Evolutionary conservation across 306 rosid genomes (phyloP).

Genomic region (Fragaria nilgerrensis): DNA sequence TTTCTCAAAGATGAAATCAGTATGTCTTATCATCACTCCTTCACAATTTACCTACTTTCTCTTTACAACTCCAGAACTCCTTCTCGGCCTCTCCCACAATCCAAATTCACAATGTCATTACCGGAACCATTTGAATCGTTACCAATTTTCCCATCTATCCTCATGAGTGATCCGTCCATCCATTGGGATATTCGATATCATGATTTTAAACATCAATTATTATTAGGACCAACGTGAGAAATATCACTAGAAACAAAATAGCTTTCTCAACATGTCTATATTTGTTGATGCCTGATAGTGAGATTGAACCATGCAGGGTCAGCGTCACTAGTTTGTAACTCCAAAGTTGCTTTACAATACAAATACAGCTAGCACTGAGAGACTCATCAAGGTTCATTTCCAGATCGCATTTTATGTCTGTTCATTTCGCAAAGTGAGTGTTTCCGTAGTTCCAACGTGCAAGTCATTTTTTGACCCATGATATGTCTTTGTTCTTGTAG

Average conservation of each 20-base stretch:
- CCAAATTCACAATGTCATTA: too few relatives aligned
- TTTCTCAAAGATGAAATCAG: too few relatives aligned
- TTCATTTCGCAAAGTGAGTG: not conserved
- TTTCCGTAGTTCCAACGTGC: conserved; percentile 5
- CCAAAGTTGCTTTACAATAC: not conserved
- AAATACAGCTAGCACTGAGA: not conserved
- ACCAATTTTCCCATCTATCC: too few relatives aligned
- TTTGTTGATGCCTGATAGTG: not conserved
- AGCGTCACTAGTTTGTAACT: not conserved
- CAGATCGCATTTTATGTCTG: not conserved
- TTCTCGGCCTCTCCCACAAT: too few relatives aligned
- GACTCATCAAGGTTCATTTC: not conserved
- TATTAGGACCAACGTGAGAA: not conserved
- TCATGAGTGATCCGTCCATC: too few relatives aligned
- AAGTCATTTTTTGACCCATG: conserved; percentile 7
- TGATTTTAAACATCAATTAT: not conserved
- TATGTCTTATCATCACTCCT: too few relatives aligned
- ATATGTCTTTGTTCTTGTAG: not conserved
- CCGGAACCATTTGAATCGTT: too few relatives aligned
- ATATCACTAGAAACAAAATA: not conserved
- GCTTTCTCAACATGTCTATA: not conserved
- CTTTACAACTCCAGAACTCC: too few relatives aligned
- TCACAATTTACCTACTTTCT: too few relatives aligned
- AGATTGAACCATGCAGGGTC: not conserved
- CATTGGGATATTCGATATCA: too few relatives aligned